These are phyloP conservation scores for Leptographium lundbergii DNA, from an alignment of 2,329 filamentous ascomycete genomes.

Conservation along the genomic window DNA sequence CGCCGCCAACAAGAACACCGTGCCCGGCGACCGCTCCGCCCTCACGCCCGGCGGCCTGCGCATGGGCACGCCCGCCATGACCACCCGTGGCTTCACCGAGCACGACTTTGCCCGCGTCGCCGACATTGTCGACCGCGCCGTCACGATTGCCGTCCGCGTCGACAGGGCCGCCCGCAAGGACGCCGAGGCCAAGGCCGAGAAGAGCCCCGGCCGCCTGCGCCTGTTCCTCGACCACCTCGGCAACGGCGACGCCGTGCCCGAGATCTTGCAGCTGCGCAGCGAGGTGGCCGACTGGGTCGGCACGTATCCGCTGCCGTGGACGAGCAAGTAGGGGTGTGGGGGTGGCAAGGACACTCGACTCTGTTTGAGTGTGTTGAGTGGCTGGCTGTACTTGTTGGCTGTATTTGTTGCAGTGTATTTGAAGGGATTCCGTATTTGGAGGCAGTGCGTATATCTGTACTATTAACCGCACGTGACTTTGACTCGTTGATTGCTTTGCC, in stretches of 20 bases:
- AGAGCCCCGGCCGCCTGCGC: slow-evolving; percentile 51
- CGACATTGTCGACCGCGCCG: slow-evolving; percentile 72
- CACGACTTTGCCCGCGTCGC: slow-evolving; percentile 81
- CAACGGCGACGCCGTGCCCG: slow-evolving; percentile 52
- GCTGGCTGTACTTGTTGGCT: too few relatives aligned
- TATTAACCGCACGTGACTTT: too few relatives aligned
- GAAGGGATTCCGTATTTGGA: too few relatives aligned
- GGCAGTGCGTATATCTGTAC: too few relatives aligned
- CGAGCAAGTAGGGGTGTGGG: slow-evolving; percentile 16
- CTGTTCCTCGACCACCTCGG: slow-evolving; percentile 57
- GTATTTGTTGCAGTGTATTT: too few relatives aligned
- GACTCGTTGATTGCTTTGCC: too few relatives aligned
- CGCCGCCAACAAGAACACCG: slow-evolving; percentile 98
- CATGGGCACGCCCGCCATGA: slow-evolving; percentile 96
- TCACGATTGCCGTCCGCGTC: slow-evolving; percentile 64
- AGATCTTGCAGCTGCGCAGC: slow-evolving; percentile 59
- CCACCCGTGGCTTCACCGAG: slow-evolving; percentile 80
- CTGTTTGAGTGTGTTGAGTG: too few relatives aligned
- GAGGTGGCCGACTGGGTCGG: slow-evolving; percentile 72
- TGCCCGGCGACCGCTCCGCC: slow-evolving; percentile 87
- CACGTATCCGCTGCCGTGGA: slow-evolving; percentile 61
- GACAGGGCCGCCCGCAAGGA: slow-evolving; percentile 59
- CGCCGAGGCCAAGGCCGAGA: slow-evolving; percentile 54
- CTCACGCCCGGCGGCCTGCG: slow-evolving; percentile 86
- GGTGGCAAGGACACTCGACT: too few relatives aligned